Percentiles rank a stretch among this genome's conserved stretches.
These are phyloP conservation scores for Mycena epipterygia DNA, from an alignment of 768 basidiomycete genomes.

Conservation along the genomic window DNA sequence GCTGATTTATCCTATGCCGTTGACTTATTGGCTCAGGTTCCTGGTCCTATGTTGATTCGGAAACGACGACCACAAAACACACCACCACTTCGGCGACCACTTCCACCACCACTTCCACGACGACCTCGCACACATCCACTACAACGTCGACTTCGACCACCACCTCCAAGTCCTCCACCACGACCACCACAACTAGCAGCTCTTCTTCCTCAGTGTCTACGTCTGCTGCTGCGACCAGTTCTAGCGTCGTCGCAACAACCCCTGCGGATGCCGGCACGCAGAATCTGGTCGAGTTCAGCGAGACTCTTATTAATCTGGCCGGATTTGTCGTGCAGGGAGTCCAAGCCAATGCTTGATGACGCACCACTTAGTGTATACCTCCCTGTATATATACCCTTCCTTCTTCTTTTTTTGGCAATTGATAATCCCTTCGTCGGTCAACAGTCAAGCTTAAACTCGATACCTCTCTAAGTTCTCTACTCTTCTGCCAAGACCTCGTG, in stretches of 20 bases:
- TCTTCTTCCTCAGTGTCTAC: constrained; percentile 3
- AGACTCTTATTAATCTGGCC: constrained; percentile 14
- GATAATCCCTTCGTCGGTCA: no score
- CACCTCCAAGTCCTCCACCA: neutral
- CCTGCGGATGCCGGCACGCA: constrained; percentile 8
- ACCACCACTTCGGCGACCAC: constrained; percentile 39
- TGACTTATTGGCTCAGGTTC: constrained; percentile 35
- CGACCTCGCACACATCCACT: constrained; percentile 35
- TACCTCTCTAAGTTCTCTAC: neutral
- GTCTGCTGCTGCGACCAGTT: constrained; percentile 9
- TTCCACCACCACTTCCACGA: constrained; percentile 6
- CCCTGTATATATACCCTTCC: no score
- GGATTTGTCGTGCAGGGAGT: constrained; percentile 15
- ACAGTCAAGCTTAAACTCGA: no score
- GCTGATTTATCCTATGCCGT: neutral
- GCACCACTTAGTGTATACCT: neutral
- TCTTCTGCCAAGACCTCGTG: constrained; percentile 31
- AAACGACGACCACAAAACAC: constrained; percentile 33
- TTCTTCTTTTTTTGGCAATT: no score
- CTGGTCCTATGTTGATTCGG: constrained; percentile 55
- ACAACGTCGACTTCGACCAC: constrained; percentile 26
- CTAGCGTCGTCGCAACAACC: constrained; percentile 17
- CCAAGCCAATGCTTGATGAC: neutral
- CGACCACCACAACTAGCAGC: constrained; percentile 27
- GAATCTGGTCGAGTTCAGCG: constrained; percentile 21